Evolutionary conservation across 1,284 basidiomycete genomes (phyloP), one percentile per base, ranked within the genome.

Genomic region (Apiotrichum mycotoxinovorans): DNA sequence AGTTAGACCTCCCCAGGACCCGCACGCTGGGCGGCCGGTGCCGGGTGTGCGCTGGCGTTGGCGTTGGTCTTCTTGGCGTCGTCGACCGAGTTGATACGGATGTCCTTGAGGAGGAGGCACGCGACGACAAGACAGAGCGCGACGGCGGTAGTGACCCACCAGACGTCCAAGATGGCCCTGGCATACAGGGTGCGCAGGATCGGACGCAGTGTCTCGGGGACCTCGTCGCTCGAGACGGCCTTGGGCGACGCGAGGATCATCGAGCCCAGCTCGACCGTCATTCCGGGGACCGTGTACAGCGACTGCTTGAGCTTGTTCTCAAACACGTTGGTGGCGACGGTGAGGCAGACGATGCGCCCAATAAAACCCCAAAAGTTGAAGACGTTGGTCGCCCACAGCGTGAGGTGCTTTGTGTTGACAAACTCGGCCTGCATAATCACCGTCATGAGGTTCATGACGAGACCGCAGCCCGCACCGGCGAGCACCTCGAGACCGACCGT

Each of bases 281-380:
- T 41, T 25, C 18, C 17, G 27, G 11, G n/a, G 26, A 38, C 37
- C 1, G 38, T 5, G 26, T 23, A 12, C 41, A 41, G 40, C 2
- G 40, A n/a, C 1, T 22, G 40, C 40, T 56, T 54, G 25, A 66
- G 63, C 58, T 64, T 64, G 61, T 66, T 68, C 45, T 68, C 64
- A 52, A 68, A 68, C 14, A 68, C 53, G 42, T 54, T 65, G 3
- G 67, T 68, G 15, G 60, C 65, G 8, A 62, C 57, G n/a, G 63
- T 58, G 57, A 68, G 65, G 25, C 57, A 57, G 30, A 68, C 35
- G 22, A 68, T 63, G 12, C 67, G 51, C 3, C 67, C 67, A 17
- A 68, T 44, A 41, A 68, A 68, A 18, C 67, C 65, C 54, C 56
- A 64, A 30, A 51, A 34, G 51, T 68, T 68, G 55, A 64, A 62